Evolutionary conservation across 768 basidiomycete genomes (phyloP).

Genomic region (Xerocomellus intermedius): DNA sequence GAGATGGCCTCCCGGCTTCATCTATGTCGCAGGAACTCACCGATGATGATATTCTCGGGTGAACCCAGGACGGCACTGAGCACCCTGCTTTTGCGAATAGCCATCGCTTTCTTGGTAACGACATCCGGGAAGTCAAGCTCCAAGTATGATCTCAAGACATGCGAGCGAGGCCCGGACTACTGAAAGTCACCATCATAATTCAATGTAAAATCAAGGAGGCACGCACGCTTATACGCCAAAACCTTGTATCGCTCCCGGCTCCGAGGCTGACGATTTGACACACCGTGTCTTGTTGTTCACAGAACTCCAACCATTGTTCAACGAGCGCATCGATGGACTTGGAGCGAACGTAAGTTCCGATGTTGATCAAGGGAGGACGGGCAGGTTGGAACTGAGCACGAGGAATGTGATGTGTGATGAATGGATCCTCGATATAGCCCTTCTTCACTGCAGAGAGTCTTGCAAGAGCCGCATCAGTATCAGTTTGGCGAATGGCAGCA

Average conservation of each 20-base stretch:
- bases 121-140: constrained; percentile 92
- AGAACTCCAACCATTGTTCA: constrained; percentile 55
- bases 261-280: constrained; percentile 94
- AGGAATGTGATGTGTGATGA: constrained; percentile 63
- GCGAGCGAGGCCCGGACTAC: constrained; percentile 57
- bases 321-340: constrained; percentile 78
- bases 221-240: constrained; percentile 85
- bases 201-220: neutral
- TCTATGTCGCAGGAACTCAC: constrained; percentile 9
- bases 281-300: constrained; percentile 39
- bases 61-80: constrained; percentile 22
- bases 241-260: constrained; percentile 93
- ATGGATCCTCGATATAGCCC: constrained; percentile 80
- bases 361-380: constrained; percentile 88
- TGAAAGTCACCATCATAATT: constrained; percentile 8
- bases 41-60: constrained; percentile 14
- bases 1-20: neutral
- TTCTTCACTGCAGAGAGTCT: constrained; percentile 80
- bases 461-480: constrained; percentile 81
- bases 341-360: constrained; percentile 88
- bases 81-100: constrained; percentile 65
- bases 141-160: constrained; percentile 59
- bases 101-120: constrained; percentile 79
- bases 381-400: constrained; percentile 57
- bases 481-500: constrained; percentile 69